Evolutionary conservation across 2,329 filamentous ascomycete species (phyloP).

Genomic region (Alternaria postmessia): DNA sequence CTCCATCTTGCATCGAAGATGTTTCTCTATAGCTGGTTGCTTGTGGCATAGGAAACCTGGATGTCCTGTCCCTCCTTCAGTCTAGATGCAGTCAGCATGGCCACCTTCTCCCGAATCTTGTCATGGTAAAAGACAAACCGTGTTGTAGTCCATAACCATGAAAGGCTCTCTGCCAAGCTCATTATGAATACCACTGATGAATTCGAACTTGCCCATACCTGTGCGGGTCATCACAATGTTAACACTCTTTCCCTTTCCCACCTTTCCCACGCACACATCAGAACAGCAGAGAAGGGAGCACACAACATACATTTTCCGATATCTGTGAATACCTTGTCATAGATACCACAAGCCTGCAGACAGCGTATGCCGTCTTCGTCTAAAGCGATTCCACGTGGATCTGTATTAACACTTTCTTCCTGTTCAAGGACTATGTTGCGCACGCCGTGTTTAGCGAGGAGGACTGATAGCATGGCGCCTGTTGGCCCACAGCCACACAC

Average conservation of each 20-base stretch:
- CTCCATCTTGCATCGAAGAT: not conserved
- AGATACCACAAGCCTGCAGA: not conserved
- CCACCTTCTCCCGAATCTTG: not conserved
- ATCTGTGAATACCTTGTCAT: not conserved
- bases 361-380: not conserved
- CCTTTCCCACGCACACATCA: not conserved
- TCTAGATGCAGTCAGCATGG: not conserved
- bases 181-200: not conserved
- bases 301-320: not conserved
- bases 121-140: not conserved
- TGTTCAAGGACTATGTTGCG: not conserved
- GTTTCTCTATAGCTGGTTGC: not conserved
- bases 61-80: not conserved
- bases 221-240: not conserved
- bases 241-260: not conserved
- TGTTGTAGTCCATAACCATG: not conserved
- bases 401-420: not conserved
- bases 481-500: not conserved
- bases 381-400: not conserved
- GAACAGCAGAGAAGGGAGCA: not conserved
- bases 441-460: not conserved
- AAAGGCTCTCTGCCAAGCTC: not conserved
- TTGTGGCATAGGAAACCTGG: conserved; percentile 1
- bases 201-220: not conserved
- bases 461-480: not conserved